Base-by-base conservation (phyloP, 2,329 filamentous ascomycete genomes). In the Cadophora luteo-olivacea region DNA sequence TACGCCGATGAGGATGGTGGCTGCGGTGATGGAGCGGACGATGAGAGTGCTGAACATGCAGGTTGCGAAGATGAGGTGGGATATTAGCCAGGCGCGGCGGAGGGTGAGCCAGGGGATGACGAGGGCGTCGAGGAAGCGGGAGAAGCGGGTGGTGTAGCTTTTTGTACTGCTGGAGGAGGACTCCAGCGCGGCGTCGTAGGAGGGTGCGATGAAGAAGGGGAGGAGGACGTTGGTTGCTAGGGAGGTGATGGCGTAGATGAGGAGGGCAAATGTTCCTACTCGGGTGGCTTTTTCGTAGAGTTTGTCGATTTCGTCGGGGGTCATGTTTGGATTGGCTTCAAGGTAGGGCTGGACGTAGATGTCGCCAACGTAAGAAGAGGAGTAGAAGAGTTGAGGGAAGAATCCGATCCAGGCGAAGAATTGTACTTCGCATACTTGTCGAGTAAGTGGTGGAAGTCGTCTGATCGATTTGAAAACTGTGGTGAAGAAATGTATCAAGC, bases 331-430 rank as follows among this genome's bases (percentile, higher is more conserved):
- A 73, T 97, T 92, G 63, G 87, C 83, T 72, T 89, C 85, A 63
- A 97, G 89, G 73, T 87, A 92, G 0, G 93, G 93, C 77, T 97
- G 91, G 22, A 93, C 92, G 75, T 97, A 97, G 67, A 98, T 92
- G 77, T 97, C 93, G 70, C 92, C 94, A 73, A 97, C 91, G 79
- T 96, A 98, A 22, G 93, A 97, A 0, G 94, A 97, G 5, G 93
- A 93, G 82, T 98, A 98, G 81, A 97, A 97, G 2, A 98, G 85
- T 79, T 97, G 94, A 0, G 94, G 94, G 76, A 97, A 98, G 88
- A 95, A 97, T 64, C 93, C 95, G 67, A 97, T 90, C 94, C 94
- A 98, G 5, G 93, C 93, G 69, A 90, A 94, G 74, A 95, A 89
- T 78, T 96, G 92, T 0, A 94, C 91, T 72, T 89, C 82, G 77